phyloP scores from a whole-genome alignment of 1,284 basidiomycete species.

The Leccinum insigne region DNA sequence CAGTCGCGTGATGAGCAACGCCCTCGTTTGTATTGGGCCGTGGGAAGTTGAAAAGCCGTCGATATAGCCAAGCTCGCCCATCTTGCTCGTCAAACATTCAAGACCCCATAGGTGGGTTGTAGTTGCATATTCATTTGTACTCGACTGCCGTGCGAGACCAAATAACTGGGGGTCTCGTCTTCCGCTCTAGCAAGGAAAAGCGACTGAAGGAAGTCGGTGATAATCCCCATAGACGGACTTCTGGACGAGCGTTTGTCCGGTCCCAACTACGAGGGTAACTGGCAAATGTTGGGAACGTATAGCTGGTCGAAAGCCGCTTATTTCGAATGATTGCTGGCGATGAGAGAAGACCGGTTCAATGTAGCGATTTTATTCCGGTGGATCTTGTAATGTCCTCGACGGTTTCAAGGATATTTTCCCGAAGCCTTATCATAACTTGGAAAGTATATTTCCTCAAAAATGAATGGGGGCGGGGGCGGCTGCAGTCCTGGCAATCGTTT shows the following conservation, averaged over 20 bases:
- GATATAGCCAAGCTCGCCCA: conserved; percentile 94
- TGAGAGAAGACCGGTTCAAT: conserved; percentile 69
- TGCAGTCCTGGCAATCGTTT: conserved; percentile 74
- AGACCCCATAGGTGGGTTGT: conserved; percentile 62
- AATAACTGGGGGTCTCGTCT: conserved; percentile 68
- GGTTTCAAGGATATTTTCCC: conserved; percentile 70
- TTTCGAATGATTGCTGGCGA: conserved; percentile 68
- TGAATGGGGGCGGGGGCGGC: conserved; percentile 74
- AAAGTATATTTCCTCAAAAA: conserved; percentile 75
- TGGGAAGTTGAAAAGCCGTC: conserved; percentile 91
- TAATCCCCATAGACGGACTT: conserved; percentile 77
- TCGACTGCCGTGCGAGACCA: conserved; percentile 62
- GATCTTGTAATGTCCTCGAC: conserved; percentile 61
- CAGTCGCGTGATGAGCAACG: conserved; percentile 46
- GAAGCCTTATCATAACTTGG: conserved; percentile 78
- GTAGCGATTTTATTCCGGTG: conserved; percentile 87
- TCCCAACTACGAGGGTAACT: conserved; percentile 76
- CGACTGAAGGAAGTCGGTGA: conserved; percentile 81
- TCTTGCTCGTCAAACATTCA: conserved; percentile 91
- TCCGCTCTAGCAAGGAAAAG: conserved; percentile 62
- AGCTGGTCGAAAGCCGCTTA: conserved; percentile 69
- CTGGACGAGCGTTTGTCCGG: conserved; percentile 72
- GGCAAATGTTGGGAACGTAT: conserved; percentile 81
- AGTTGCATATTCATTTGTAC: conserved; percentile 64
- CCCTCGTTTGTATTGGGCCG: conserved; percentile 87